Percentiles rank a stretch among this genome's conserved stretches.
Conservation (phyloP, 2,329 filamentous ascomycete genomes). For the Hypoxylon sp. region DNA sequence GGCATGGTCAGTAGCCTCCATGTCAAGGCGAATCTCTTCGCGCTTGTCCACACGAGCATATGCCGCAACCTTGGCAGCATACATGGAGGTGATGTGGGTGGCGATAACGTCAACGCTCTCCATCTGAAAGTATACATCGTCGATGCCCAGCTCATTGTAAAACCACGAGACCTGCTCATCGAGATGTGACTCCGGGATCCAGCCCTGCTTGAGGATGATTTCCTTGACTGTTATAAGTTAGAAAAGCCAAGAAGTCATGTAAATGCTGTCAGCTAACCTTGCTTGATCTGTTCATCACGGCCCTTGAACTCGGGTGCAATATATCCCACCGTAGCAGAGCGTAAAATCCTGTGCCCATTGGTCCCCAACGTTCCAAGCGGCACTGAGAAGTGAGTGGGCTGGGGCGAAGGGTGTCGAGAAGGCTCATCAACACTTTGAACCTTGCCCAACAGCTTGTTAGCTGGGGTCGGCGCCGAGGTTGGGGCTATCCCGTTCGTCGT, state of each 20-base stretch:
- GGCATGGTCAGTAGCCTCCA: slow-evolving; percentile 93
- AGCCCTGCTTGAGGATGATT: slow-evolving; percentile 81
- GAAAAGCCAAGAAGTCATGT: slow-evolving; percentile 6
- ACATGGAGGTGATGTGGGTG: slow-evolving; percentile 94
- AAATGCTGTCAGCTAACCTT: slow-evolving; percentile 66
- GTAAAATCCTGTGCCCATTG: slow-evolving; percentile 80
- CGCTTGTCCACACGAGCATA: slow-evolving; percentile 94
- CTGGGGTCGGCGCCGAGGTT: slow-evolving; percentile 53
- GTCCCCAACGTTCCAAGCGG: slow-evolving; percentile 68
- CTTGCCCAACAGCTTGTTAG: slow-evolving; percentile 60
- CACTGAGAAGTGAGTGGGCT: slow-evolving; percentile 87
- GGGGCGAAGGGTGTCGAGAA: slow-evolving; percentile 82
- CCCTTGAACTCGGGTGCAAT: slow-evolving; percentile 94
- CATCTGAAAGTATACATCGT: slow-evolving; percentile 98
- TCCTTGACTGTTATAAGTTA: slow-evolving; percentile 76
- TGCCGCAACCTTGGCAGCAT: slow-evolving; percentile 95
- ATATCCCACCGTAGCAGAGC: slow-evolving; percentile 93
- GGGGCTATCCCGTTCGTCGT: slow-evolving; percentile 54
- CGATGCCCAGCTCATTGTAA: slow-evolving; percentile 97
- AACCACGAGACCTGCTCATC: slow-evolving; percentile 94
- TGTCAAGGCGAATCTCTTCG: slow-evolving; percentile 94
- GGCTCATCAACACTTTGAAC: slow-evolving; percentile 59
- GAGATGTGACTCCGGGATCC: slow-evolving; percentile 87
- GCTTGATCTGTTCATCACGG: slow-evolving; percentile 90
- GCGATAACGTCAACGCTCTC: slow-evolving; percentile 89